Conservation (phyloP, 2,329 filamentous ascomycete species). For the Aspergillus cejpii region DNA sequence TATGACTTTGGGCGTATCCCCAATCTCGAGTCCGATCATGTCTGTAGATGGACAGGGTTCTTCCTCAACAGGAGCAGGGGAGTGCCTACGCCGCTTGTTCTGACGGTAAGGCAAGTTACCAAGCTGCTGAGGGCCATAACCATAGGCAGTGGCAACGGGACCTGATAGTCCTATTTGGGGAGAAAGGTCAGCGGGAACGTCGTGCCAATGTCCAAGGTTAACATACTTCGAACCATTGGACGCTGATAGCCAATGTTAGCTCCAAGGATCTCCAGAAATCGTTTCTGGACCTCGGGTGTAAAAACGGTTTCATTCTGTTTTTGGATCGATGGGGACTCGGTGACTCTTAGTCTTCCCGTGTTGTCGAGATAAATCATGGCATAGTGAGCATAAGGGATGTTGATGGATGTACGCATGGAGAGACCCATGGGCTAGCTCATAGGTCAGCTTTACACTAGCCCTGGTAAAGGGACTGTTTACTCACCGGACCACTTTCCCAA, state of each 20-base stretch:
- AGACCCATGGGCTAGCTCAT: conserved; percentile 25
- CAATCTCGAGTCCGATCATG: conserved; percentile 32
- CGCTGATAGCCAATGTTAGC: conserved; percentile 26
- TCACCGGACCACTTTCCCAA: conserved; percentile 30
- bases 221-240: conserved; percentile 26
- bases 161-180: conserved; percentile 7
- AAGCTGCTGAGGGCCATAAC: conserved; percentile 7
- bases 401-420: conserved; percentile 20
- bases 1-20: conserved; percentile 34
- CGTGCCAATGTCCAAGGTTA: not conserved
- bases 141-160: conserved; percentile 15
- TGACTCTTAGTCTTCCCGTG: conserved; percentile 28
- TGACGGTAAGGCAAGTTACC: conserved; percentile 17
- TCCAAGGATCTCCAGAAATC: conserved; percentile 32
- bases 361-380: conserved; percentile 35
- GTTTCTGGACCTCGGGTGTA: conserved; percentile 30
- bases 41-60: conserved; percentile 17
- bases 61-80: conserved; percentile 22
- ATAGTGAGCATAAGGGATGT: conserved; percentile 30
- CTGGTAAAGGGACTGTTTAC: conserved; percentile 7
- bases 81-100: conserved; percentile 28
- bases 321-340: conserved; percentile 30
- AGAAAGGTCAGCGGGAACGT: not conserved
- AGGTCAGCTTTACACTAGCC: not conserved
- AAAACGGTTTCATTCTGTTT: conserved; percentile 29